A percentile compares a stretch with the other conserved stretches of the same genome.
These are phyloP conservation scores for Monosporascus sp. DNA, from an alignment of 2,329 filamentous ascomycete genomes.

Conservation along the genomic window DNA sequence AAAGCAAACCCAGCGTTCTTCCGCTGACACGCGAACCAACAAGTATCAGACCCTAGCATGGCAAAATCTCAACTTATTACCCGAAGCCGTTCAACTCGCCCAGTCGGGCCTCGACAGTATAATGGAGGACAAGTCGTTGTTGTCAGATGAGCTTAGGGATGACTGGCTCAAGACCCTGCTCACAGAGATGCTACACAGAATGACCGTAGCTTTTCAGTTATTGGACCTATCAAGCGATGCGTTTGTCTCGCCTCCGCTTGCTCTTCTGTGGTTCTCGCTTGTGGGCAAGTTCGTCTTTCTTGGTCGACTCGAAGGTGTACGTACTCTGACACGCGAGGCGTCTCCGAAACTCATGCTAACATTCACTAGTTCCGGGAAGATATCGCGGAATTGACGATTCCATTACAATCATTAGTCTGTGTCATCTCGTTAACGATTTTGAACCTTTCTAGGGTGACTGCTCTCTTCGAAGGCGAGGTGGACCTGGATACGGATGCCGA, in stretches of 20 bases:
- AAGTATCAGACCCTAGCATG: conserved; percentile 41
- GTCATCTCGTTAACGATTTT: conserved; percentile 69
- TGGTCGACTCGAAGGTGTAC: conserved; percentile 54
- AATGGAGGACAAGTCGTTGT: conserved; percentile 41
- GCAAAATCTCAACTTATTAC: conserved; percentile 43
- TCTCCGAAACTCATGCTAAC: conserved; percentile 26
- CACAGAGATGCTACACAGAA: conserved; percentile 66
- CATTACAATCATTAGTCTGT: conserved; percentile 65
- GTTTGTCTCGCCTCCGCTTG: conserved; percentile 53
- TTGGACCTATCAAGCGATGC: conserved; percentile 52
- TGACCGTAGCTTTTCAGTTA: conserved; percentile 69
- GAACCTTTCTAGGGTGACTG: conserved; percentile 56
- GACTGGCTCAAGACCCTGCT: conserved; percentile 29
- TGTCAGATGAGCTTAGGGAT: conserved; percentile 19
- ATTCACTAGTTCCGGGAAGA: conserved; percentile 22
- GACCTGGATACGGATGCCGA: conserved; percentile 38
- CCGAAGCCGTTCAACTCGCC: conserved; percentile 44
- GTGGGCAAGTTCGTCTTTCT: conserved; percentile 68
- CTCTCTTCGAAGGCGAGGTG: conserved; percentile 47
- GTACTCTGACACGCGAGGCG: conserved; percentile 18
- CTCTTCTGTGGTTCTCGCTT: conserved; percentile 70
- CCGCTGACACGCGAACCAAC: conserved; percentile 25
- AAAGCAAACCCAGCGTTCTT: conserved; percentile 20
- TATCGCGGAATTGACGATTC: conserved; percentile 45
- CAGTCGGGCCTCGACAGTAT: conserved; percentile 44